Evolutionary conservation across 2,329 filamentous ascomycete species (phyloP), one percentile per base, ranked within the genome.

Genomic region (Ceratocystis colombiana): DNA sequence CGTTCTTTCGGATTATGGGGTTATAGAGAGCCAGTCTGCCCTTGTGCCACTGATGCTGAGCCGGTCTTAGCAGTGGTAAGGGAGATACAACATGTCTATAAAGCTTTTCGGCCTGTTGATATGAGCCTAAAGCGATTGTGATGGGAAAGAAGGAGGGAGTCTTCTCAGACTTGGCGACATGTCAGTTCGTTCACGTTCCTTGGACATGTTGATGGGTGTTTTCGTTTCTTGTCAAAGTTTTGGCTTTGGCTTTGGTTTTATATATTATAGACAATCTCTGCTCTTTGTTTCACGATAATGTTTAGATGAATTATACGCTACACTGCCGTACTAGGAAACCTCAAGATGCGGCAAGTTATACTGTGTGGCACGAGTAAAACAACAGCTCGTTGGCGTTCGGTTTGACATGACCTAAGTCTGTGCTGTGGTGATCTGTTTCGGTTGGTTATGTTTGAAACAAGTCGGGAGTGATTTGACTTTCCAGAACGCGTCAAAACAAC

Each of bases 1-100:
- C 48, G 74, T 78, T 28, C 65, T 78, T 64, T 73, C 78, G 62
- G 77, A 81, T 65, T 75, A 78, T 55, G 71, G 76, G 68, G 78
- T 76, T 65, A 73, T 83, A 72, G 82, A 84, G 68, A 82, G 79
- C 70, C 77, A 76, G 71, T 80, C 78, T 62, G 77, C 78, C 20
- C 71, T 84, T 70, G 84, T 87, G 68, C 84, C 84, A 68, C 75
- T 87, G 71, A 81, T 86, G 73, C 84, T 86, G 67, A 83, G 79
- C 72, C 77, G 79, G 61, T 72, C 73, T 61, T 76, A 70, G 73
- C 48, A 10, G 25, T 50, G 44, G 44, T 48, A 44, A 45, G 7
- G 48, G 50, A 17, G 67, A 37, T 30, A 57, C 12, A 3, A 22
- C 25, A 28, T 30, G 22, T 45, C 15, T 44, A 30, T 6, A 25